Conservation (phyloP, 2,329 filamentous ascomycete genomes). For the Phoma sp. region DNA sequence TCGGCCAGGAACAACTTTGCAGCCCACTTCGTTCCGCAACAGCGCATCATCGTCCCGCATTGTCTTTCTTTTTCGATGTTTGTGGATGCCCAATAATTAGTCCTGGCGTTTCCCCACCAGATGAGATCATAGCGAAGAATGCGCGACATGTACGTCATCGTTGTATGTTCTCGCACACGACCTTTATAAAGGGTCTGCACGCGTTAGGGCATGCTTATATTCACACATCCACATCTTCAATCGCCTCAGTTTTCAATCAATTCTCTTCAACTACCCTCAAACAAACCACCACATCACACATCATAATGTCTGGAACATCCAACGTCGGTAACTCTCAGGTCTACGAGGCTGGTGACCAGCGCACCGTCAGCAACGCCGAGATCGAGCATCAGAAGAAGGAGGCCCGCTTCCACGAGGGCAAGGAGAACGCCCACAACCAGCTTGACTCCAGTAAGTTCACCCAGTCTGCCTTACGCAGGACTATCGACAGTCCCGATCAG, state of each 20-base stretch:
- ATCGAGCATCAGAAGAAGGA: constrained; percentile 59
- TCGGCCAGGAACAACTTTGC: constrained; percentile 15
- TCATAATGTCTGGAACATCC: constrained; percentile 61
- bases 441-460: constrained; percentile 71
- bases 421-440: constrained; percentile 69
- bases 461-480: too few species aligned
- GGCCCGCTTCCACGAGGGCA: constrained; percentile 74
- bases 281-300: constrained; percentile 5
- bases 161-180: constrained; percentile 11
- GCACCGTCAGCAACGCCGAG: constrained; percentile 63
- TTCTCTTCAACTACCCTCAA: neutral
- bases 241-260: neutral
- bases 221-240: constrained; percentile 5
- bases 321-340: constrained; percentile 69
- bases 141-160: constrained; percentile 27
- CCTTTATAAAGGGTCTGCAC: constrained; percentile 21
- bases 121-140: constrained; percentile 28
- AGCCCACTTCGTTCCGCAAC: constrained; percentile 14
- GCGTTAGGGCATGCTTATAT: neutral
- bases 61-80: constrained; percentile 19
- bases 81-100: constrained; percentile 18
- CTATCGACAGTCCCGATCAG: neutral
- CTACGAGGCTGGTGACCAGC: constrained; percentile 81
- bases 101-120: constrained; percentile 27
- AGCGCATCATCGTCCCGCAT: constrained; percentile 15